These are phyloP conservation scores for Chaetomium sp. DNA, from an alignment of 2,329 filamentous ascomycete species.

Conservation along the genomic window DNA sequence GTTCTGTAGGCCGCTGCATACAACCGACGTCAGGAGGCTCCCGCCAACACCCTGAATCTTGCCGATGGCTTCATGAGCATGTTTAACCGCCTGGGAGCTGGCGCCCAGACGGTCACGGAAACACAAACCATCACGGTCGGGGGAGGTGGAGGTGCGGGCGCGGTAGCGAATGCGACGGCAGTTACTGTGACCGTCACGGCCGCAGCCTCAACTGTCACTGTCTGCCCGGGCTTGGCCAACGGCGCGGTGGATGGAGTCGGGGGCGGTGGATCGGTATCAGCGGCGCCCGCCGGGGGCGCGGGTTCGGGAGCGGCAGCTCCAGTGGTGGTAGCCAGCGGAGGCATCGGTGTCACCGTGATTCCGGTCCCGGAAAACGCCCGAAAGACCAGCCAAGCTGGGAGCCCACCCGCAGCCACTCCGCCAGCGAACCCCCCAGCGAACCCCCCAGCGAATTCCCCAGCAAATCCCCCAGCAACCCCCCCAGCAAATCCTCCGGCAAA, in stretches of 20 bases:
- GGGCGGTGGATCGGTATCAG: constrained; percentile 15
- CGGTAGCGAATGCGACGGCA: constrained; percentile 41
- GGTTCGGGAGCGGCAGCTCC: constrained; percentile 7
- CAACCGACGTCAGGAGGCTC: constrained; percentile 26
- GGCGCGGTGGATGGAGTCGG: constrained; percentile 27
- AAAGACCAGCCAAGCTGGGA: constrained; percentile 21
- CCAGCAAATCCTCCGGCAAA: not conserved
- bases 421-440: constrained; percentile 7
- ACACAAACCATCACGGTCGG: constrained; percentile 45
- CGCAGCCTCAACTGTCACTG: constrained; percentile 37
- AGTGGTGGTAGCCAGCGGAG: constrained; percentile 26
- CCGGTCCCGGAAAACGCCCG: constrained; percentile 26
- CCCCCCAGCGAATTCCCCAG: not conserved
- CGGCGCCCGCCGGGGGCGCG: constrained; percentile 24
- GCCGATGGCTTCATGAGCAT: constrained; percentile 35
- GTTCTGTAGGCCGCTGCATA: constrained; percentile 35
- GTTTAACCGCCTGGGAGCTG: constrained; percentile 20
- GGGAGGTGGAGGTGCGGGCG: constrained; percentile 33
- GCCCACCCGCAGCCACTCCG: constrained; percentile 3
- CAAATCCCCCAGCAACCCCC: constrained; percentile 3
- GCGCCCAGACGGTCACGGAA: constrained; percentile 38
- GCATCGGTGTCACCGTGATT: constrained; percentile 33
- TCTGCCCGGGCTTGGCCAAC: constrained; percentile 31
- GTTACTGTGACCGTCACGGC: constrained; percentile 45
- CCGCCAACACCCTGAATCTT: constrained; percentile 20